Base-by-base conservation (phyloP, 305 asterid genomes). In the Caryopteris hybrid region DNA sequence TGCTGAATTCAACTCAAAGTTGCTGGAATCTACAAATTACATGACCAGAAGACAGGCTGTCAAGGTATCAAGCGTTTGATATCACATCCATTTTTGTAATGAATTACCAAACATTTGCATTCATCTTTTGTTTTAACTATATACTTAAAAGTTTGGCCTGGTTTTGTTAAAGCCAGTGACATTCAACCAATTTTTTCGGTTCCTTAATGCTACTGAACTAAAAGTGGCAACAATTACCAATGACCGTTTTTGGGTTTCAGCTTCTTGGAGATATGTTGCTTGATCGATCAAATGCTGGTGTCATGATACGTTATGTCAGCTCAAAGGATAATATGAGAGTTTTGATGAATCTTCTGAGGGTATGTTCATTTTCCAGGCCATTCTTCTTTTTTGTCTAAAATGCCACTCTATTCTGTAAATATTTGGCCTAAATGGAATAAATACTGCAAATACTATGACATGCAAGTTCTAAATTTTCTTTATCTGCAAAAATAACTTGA, bases 291-390 rank as follows among this genome's bases (percentile, higher is more conserved):
- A 91, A 91, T 76, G 64, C 95, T 48, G 61, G 71, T 14, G 87
- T 80, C 74, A 94, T 94, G 99, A 64, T 85, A 51, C 90, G 91
- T 39, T 91, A 94, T 69, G 98, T 94, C 70, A 80, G 88, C 83
- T 84, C 93, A 8, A 82, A 65, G 83, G 84, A 82, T 16, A 89
- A 91, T 60, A 61, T 94, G 82, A 89, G 80, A 70, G 91, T 91
- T 63, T 48, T 87, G 21, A 94, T 94, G 99, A 89, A 86, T 80
- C 96, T 91, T 76, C 74, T 94, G 68, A 86, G 96, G 96, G 99
- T 94, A 89, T 6, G 14, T 12, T 43, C 56, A 41, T 27, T 58
- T 31, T 2, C 25, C 27, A 0, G 43, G 6, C 11, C 58, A 25
- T 23, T 13, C 33, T 53, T 31, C 29, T 20, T 45, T 18, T n/a